Evolutionary conservation across 352 stramenopile species (phyloP).

Genomic region (Globisporangium barbulae): DNA sequence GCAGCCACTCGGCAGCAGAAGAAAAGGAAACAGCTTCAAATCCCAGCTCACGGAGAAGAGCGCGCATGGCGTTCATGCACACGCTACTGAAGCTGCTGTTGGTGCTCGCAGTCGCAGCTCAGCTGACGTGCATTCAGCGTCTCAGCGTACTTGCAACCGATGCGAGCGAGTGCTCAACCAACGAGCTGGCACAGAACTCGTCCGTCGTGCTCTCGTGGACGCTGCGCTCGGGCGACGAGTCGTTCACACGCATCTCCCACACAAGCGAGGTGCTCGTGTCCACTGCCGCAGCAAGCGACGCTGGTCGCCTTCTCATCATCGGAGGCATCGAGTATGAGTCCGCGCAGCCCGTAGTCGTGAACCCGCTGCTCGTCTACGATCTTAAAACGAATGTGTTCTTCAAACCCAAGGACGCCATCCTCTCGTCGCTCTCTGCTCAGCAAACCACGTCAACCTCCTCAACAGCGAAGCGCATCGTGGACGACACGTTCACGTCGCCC

Average conservation of each 20-base stretch:
- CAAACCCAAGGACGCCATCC: slow-evolving; percentile 43
- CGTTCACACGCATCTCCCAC: slow-evolving; percentile 54
- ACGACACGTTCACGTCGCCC: slow-evolving; percentile 57
- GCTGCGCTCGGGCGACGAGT: slow-evolving; percentile 26
- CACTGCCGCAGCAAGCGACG: slow-evolving; percentile 2
- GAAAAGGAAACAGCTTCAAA: no score
- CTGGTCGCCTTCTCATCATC: slow-evolving; percentile 42
- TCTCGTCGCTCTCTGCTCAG: slow-evolving; percentile 31
- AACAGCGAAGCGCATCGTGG: slow-evolving; percentile 12
- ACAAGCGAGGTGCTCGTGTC: slow-evolving; percentile 27
- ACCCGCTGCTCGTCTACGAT: slow-evolving; percentile 53
- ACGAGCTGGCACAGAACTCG: slow-evolving; percentile 14
- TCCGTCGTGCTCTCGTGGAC: slow-evolving; percentile 29
- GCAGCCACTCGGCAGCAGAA: no score
- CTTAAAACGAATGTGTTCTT: slow-evolving; percentile 37
- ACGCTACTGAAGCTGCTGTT: not conserved
- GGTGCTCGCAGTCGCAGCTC: not conserved
- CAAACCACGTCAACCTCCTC: slow-evolving; percentile 7
- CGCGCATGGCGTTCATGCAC: not conserved
- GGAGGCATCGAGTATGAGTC: slow-evolving; percentile 72
- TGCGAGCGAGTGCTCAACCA: slow-evolving; percentile 5
- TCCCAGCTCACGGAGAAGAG: not conserved
- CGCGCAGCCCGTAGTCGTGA: slow-evolving; percentile 54
- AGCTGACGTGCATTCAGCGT: not conserved
- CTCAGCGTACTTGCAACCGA: no score